Conservation (phyloP, 2,329 filamentous ascomycete species). For the Metarhizium sp. region DNA sequence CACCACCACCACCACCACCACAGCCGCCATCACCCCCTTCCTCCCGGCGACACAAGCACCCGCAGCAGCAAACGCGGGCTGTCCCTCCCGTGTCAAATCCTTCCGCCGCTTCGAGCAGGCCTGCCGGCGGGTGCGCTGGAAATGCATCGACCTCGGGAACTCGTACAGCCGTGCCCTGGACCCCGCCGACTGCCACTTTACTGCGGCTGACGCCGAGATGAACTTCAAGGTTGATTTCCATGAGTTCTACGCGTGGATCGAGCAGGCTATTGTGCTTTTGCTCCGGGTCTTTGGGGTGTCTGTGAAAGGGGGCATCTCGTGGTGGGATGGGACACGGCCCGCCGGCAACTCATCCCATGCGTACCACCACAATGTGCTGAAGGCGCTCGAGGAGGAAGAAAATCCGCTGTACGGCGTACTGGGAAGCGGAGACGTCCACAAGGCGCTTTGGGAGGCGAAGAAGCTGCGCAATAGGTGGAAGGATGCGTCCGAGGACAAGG, state of each 20-base stretch:
- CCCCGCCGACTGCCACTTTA: conserved; percentile 24
- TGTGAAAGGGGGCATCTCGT: conserved; percentile 25
- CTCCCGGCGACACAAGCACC: too few relatives aligned
- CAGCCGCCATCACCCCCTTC: too few relatives aligned
- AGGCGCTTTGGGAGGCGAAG: conserved; percentile 56
- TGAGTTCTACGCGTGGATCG: conserved; percentile 65
- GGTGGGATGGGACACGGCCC: neutral
- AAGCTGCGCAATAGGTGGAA: conserved; percentile 67
- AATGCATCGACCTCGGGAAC: conserved; percentile 48
- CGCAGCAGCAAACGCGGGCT: neutral
- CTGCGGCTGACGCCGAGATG: conserved; percentile 41
- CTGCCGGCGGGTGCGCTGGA: conserved; percentile 53
- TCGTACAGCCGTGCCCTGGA: conserved; percentile 44
- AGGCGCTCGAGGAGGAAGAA: conserved; percentile 44
- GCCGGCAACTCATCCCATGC: conserved; percentile 29
- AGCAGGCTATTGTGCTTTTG: conserved; percentile 59
- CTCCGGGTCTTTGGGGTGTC: conserved; percentile 53
- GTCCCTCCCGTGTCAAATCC: conserved; percentile 24
- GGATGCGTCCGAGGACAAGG: conserved; percentile 43
- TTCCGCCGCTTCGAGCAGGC: conserved; percentile 51
- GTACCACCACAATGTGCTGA: conserved; percentile 63
- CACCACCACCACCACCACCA: too few relatives aligned
- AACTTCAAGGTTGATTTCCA: conserved; percentile 75
- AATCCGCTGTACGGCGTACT: conserved; percentile 49
- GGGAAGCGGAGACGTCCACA: conserved; percentile 43